Conservation (phyloP, 768 basidiomycete species). For the Leccinum imitatum region DNA sequence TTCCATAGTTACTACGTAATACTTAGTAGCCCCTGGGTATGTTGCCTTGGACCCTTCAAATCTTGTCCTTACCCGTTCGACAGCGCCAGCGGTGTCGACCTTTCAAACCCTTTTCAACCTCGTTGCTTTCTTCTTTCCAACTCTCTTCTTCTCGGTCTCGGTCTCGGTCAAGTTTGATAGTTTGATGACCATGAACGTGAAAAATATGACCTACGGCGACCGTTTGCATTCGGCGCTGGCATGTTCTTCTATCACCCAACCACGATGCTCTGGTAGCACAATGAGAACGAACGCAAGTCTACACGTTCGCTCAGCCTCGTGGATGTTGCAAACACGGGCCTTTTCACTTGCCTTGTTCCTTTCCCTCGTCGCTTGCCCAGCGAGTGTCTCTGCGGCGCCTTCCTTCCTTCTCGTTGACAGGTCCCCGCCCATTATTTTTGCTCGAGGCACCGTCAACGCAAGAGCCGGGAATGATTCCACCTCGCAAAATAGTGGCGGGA, state of each 20-base stretch:
- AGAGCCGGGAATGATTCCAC: background rate
- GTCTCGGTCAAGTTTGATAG: background rate
- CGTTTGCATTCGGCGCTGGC: background rate
- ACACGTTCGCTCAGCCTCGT: constrained; percentile 1
- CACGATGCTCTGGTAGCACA: constrained; percentile 11
- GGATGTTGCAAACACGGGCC: background rate
- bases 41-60: background rate
- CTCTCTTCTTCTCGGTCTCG: background rate
- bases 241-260: constrained; percentile 1
- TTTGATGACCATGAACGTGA: constrained; percentile 10
- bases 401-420: background rate
- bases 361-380: constrained; percentile 1
- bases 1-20: background rate
- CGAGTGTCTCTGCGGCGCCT: constrained; percentile 13
- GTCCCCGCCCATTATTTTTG: background rate
- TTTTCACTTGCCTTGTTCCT: constrained; percentile 2
- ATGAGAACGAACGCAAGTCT: background rate
- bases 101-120: constrained; percentile 8
- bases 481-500: background rate
- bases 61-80: constrained; percentile 1
- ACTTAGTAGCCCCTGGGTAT: background rate
- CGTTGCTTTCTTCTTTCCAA: background rate
- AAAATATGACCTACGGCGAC: background rate
- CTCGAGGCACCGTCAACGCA: background rate
- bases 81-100: constrained; percentile 5